These are phyloP conservation scores for Penicillium sp. DNA, from an alignment of 2,329 filamentous ascomycete species.

Conservation along the genomic window DNA sequence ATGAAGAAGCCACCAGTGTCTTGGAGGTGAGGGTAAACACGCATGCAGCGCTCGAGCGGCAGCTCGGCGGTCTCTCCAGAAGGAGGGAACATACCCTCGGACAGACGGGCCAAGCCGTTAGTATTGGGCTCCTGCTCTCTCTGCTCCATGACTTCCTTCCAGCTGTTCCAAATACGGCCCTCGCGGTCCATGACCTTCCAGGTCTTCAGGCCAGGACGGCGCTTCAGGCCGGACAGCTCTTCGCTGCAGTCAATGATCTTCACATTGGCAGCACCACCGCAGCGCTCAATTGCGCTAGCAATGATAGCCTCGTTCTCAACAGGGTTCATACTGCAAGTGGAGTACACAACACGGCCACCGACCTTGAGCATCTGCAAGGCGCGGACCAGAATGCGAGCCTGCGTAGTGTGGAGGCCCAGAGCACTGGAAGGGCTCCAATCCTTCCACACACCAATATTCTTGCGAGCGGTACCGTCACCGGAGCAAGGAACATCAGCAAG, in stretches of 20 bases:
- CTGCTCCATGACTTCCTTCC: constrained; percentile 78
- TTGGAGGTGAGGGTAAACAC: constrained; percentile 92
- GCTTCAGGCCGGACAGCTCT: constrained; percentile 76
- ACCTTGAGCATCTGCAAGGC: constrained; percentile 96
- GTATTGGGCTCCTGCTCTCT: constrained; percentile 63
- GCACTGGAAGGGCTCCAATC: constrained; percentile 91
- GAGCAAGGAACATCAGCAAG: constrained; percentile 96
- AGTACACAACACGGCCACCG: constrained; percentile 93
- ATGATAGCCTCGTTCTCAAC: constrained; percentile 96
- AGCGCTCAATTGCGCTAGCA: constrained; percentile 84
- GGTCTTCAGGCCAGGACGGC: constrained; percentile 74
- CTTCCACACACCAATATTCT: constrained; percentile 93
- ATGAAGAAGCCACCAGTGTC: constrained; percentile 99
- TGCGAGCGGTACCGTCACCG: constrained; percentile 89
- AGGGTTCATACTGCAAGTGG: constrained; percentile 98
- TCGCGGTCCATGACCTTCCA: constrained; percentile 95
- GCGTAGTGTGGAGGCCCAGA: constrained; percentile 83
- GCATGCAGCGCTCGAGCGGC: constrained; percentile 87
- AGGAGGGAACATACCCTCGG: constrained; percentile 83
- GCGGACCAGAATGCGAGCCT: constrained; percentile 87
- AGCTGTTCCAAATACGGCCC: constrained; percentile 77
- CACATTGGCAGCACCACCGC: constrained; percentile 81
- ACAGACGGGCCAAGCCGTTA: constrained; percentile 70
- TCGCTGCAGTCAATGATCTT: constrained; percentile 83
- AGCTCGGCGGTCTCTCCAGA: constrained; percentile 64